A percentile compares a stretch with the other conserved stretches of the same genome.
phyloP scores from a whole-genome alignment of 768 basidiomycete genomes.

The Lactifluus volemus region DNA sequence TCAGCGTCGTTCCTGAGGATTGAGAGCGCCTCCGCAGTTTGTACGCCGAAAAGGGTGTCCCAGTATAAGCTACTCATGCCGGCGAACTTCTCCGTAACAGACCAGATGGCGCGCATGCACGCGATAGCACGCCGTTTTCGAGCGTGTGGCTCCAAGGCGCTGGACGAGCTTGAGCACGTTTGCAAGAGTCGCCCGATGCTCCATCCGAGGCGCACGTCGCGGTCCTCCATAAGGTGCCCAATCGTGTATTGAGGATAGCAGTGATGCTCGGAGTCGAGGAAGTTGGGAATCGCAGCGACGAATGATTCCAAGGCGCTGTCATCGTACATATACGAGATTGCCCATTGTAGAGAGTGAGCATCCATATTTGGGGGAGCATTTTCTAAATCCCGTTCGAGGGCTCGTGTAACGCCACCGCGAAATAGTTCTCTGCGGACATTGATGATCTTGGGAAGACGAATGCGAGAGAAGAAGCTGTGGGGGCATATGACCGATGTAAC shows the following conservation, averaged over 20 bases:
- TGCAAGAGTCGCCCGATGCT: conserved; percentile 12
- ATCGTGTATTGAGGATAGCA: conserved; percentile 9
- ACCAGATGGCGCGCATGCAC: conserved; percentile 6
- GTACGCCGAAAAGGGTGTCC: conserved; percentile 10
- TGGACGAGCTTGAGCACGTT: conserved; percentile 1
- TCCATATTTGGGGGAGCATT: background rate
- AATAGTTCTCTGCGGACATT: background rate
- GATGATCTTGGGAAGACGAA: conserved; percentile 6
- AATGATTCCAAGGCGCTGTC: conserved; percentile 12
- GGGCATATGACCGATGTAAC: background rate
- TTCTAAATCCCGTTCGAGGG: conserved; percentile 4
- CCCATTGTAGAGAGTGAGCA: conserved; percentile 1
- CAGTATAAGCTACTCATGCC: background rate
- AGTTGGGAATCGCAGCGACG: conserved; percentile 8
- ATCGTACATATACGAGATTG: background rate
- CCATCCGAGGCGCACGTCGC: conserved; percentile 11
- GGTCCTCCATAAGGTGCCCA: conserved; percentile 7
- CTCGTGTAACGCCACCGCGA: conserved; percentile 5
- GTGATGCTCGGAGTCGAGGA: conserved; percentile 7
- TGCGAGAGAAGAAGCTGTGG: background rate
- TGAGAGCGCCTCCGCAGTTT: conserved; percentile 10
- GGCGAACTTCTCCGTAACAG: conserved; percentile 13
- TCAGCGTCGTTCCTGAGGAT: background rate
- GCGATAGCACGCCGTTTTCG: conserved; percentile 1
- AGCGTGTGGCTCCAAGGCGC: background rate